A percentile compares a stretch with the other conserved stretches of the same genome.
Conservation (phyloP, 768 basidiomycete species). For the Boletus subcaerulescens region DNA sequence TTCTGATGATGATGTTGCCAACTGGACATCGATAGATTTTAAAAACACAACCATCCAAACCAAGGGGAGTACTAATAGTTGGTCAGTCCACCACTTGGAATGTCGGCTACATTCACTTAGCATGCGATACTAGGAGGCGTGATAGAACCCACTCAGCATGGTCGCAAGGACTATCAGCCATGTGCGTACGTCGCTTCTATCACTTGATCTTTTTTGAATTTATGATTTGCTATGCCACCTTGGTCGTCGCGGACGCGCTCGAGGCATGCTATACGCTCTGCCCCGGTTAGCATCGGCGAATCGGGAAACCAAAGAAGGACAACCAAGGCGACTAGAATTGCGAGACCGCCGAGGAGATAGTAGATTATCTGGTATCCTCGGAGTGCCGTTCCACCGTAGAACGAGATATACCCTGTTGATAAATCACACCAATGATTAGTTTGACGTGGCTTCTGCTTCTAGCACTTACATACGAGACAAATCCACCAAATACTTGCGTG, state of each 20-base stretch:
- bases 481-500: too few relatives aligned
- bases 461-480: neutral
- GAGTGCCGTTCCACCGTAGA: neutral
- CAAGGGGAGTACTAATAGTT: conserved; percentile 6
- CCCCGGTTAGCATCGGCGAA: conserved; percentile 35
- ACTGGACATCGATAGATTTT: neutral
- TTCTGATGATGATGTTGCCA: conserved; percentile 12
- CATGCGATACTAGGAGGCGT: neutral
- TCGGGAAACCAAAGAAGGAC: conserved; percentile 39
- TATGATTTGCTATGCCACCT: neutral
- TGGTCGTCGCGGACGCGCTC: conserved; percentile 40
- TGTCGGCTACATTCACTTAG: conserved; percentile 8
- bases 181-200: conserved; percentile 22
- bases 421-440: too few relatives aligned
- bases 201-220: neutral
- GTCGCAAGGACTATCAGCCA: conserved; percentile 22
- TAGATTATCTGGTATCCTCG: conserved; percentile 26
- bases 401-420: too few relatives aligned
- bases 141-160: conserved; percentile 1
- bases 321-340: conserved; percentile 34
- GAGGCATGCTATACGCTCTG: conserved; percentile 6
- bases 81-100: conserved; percentile 3
- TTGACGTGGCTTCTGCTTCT: neutral
- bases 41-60: conserved; percentile 1
- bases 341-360: conserved; percentile 28